Base-by-base conservation (phyloP, 345 rosid species). In the Salix koriyanagi region DNA sequence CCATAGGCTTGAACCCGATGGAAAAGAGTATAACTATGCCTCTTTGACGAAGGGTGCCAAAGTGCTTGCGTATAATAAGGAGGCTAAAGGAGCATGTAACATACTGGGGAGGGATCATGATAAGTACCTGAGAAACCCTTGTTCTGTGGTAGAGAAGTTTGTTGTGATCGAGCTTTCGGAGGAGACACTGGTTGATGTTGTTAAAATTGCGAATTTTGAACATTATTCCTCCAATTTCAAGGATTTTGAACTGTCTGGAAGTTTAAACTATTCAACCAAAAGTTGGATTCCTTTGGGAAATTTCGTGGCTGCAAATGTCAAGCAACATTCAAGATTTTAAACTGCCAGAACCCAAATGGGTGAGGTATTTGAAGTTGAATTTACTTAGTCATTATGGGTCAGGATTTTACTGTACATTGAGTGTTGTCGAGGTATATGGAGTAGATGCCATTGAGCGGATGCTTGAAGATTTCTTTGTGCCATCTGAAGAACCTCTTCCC, bases 381-480 rank as follows among this genome's bases (percentile, higher is more conserved):
- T 81, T 92, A 77, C 80, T 86, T 13, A 90, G 94, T 75, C 99
- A 95, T 82, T 91, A 95, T n/a, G 97, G 99, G 2, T 90, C 96
- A 16, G 96, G 90, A 86, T 90, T 90, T 88, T 95, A 95, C 84
- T 95, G 99, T 87, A 95, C 97, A 1, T 70, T 95, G 76, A 93
- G 97, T 70, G 89, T 86, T 64, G 80, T 93, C 14, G 97, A 93
- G 86, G 97, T 95, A 8, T 88, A 87, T 65, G 99, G 97, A 36
- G 92, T 93, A 13, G 97, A 95, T 83, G 99, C 97, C 37, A 90
- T 95, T 50, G 94, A 93, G 81, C 84, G 90, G 67, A 95, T 95
- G 99, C 91, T 95, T 48, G 97, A 95, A 83, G 99, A 95, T 89
- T 90, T 95, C 65, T 85, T 91, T 73, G 88, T 90, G 65, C 80